Base-by-base conservation (phyloP, 768 basidiomycete species). In the Erythrobasidium yunnanense region DNA sequence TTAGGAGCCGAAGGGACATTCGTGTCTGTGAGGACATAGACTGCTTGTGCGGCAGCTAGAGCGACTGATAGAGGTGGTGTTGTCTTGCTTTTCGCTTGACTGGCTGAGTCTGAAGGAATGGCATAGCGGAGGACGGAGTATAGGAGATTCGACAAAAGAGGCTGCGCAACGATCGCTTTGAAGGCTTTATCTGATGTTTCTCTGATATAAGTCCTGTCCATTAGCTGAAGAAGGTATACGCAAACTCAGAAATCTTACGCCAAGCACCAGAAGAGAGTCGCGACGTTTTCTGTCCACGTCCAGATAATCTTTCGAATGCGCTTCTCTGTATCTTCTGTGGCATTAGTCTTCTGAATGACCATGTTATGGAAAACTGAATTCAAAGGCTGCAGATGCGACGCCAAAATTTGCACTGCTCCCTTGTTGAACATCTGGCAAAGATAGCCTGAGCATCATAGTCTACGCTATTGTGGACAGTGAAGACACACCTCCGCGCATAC, bases 401-500 rank as follows among this genome's bases (percentile, higher is more conserved):
- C 17, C 30, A 53, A n/a, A 33, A 34, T 45, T 49, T 66, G 46
- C n/a, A 68, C 27, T 3, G 65, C 35, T 2, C n/a, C 4, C 23
- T 68, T 68, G 51, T 68, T 68, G 57, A 49, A 68, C 67, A 68
- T 68, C 67, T 68, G 67, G 17, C 13, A 18, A 15, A 2, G 22
- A 20, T 45, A 22, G 20, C 15, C 18, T 22, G 25, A n/a, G 50
- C 50, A 8, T 52, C 15, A 52, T 8, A 8, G n/a, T n/a, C n/a
- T n/a, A n/a, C n/a, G n/a, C n/a, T n/a, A n/a, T n/a, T n/a, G n/a
- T n/a, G n/a, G n/a, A n/a, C n/a, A n/a, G n/a, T n/a, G n/a, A n/a
- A n/a, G 32, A 51, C 67, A 4, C 62, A 68, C 67, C 67, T 68
- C 67, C 25, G 67, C 57, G 49, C 67, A 68, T 6, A 68, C 67